Percentiles rank a stretch among this genome's conserved stretches.
These are phyloP conservation scores for Allium cepa DNA, from an alignment of 106 monocot genomes.

Conservation along the genomic window DNA sequence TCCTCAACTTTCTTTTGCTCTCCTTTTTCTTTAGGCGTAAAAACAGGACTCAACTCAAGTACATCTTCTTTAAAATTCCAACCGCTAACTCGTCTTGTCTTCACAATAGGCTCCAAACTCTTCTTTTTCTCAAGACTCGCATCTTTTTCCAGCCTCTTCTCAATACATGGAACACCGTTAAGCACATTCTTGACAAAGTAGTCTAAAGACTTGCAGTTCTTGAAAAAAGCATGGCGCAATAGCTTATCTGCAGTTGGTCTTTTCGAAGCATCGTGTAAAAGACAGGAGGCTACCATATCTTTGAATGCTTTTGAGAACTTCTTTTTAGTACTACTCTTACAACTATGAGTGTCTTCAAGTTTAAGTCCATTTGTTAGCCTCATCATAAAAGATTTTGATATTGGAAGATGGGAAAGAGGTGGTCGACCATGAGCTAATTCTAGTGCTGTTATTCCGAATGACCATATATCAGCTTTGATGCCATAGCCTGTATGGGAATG, in stretches of 20 bases:
- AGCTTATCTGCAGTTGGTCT: slow-evolving; percentile 72
- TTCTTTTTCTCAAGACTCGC: not conserved
- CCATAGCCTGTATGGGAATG: slow-evolving; percentile 72
- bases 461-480: slow-evolving; percentile 81
- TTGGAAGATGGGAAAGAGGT: slow-evolving; percentile 60
- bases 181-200: slow-evolving; percentile 57
- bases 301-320: slow-evolving; percentile 84
- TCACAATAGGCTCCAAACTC: slow-evolving; percentile 8
- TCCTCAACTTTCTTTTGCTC: slow-evolving; percentile 3
- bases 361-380: slow-evolving; percentile 43
- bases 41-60: slow-evolving; percentile 33
- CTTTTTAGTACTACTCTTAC: slow-evolving; percentile 32
- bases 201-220: slow-evolving; percentile 42
- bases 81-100: slow-evolving; percentile 42
- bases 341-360: slow-evolving; percentile 33
- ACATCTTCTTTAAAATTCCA: slow-evolving; percentile 61
- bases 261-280: slow-evolving; percentile 54
- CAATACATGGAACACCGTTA: slow-evolving; percentile 28
- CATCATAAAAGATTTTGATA: slow-evolving; percentile 62
- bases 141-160: slow-evolving; percentile 29
- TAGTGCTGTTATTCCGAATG: slow-evolving; percentile 77
- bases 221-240: slow-evolving; percentile 73
- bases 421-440: slow-evolving; percentile 72
- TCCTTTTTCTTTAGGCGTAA: slow-evolving; percentile 13
- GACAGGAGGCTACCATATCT: slow-evolving; percentile 65